phyloP scores from a whole-genome alignment of 176 grass and related monocot species.

The Eleusine coracana region DNA sequence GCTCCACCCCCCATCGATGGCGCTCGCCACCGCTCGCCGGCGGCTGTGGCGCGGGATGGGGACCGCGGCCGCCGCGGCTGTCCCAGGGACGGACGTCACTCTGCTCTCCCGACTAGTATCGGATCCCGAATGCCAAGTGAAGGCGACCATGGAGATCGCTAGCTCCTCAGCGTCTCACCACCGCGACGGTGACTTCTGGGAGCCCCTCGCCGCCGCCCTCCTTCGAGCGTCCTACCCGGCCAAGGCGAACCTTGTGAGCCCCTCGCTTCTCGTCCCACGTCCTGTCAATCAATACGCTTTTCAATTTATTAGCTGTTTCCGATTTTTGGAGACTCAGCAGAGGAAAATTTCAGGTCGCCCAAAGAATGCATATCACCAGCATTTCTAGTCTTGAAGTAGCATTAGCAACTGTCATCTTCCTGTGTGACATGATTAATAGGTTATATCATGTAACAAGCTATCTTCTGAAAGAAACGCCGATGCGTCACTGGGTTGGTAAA shows the following conservation, averaged over 20 bases:
- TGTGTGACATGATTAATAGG: background rate
- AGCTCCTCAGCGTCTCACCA: conserved; percentile 33
- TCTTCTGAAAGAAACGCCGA: background rate
- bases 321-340: background rate
- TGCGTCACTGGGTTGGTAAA: background rate
- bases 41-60: conserved; percentile 34
- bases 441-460: background rate
- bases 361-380: background rate
- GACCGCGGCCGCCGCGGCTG: conserved; percentile 3
- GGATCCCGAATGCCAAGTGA: conserved; percentile 46
- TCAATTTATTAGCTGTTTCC: background rate
- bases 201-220: conserved; percentile 47
- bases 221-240: conserved; percentile 41
- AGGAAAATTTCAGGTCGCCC: background rate
- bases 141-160: conserved; percentile 51
- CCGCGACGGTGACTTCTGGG: conserved; percentile 47
- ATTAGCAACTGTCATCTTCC: background rate
- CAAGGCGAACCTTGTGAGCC: conserved; percentile 57
- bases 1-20: background rate
- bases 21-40: conserved; percentile 26
- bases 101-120: conserved; percentile 41
- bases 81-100: background rate
- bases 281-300: background rate
- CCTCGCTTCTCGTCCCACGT: background rate
- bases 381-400: background rate